Percentiles rank a stretch among this genome's conserved stretches.
Conservation (phyloP, 2,329 filamentous ascomycete genomes). For the Fusarium fujikuroi region DNA sequence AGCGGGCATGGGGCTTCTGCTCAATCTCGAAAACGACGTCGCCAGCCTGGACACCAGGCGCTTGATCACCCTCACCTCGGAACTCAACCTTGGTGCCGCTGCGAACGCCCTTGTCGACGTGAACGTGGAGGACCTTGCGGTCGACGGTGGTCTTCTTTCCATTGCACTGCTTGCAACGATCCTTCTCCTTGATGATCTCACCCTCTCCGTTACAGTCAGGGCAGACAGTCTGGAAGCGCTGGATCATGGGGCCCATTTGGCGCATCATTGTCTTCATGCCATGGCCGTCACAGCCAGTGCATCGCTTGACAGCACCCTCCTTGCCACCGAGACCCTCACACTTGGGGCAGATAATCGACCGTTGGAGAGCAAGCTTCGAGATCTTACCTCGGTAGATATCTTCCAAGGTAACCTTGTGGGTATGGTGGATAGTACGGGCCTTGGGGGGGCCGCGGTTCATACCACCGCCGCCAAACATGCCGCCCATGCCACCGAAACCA, state of each 20-base stretch:
- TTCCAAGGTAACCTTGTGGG: slow-evolving; percentile 97
- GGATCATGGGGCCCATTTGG: slow-evolving; percentile 99
- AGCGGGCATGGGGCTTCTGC: slow-evolving; percentile 96
- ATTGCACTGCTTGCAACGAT: slow-evolving; percentile 94
- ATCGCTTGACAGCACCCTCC: slow-evolving; percentile 96
- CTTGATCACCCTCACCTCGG: slow-evolving; percentile 94
- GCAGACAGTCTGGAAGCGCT: slow-evolving; percentile 99
- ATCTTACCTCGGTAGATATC: slow-evolving; percentile 98
- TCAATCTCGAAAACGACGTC: slow-evolving; percentile 99
- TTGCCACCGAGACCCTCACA: slow-evolving; percentile 96
- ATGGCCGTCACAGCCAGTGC: slow-evolving; percentile 87
- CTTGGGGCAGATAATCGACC: slow-evolving; percentile 95
- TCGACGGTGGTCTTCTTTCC: slow-evolving; percentile 99
- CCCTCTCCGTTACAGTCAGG: slow-evolving; percentile 98
- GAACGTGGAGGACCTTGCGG: slow-evolving; percentile 97
- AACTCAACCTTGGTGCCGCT: slow-evolving; percentile 97
- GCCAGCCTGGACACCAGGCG: slow-evolving; percentile 90
- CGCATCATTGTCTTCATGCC: slow-evolving; percentile 99
- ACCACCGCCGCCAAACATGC: slow-evolving; percentile 75
- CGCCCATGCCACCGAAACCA: slow-evolving; percentile 67
- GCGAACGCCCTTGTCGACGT: slow-evolving; percentile 94
- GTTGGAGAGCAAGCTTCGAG: slow-evolving; percentile 96
- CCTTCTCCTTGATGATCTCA: slow-evolving; percentile 95
- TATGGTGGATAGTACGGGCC: slow-evolving; percentile 96
- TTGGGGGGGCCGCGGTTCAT: slow-evolving; percentile 85